These are phyloP conservation scores for Backusella morwellensis DNA, from an alignment of 192 early-diverging fungal genomes.

Conservation along the genomic window DNA sequence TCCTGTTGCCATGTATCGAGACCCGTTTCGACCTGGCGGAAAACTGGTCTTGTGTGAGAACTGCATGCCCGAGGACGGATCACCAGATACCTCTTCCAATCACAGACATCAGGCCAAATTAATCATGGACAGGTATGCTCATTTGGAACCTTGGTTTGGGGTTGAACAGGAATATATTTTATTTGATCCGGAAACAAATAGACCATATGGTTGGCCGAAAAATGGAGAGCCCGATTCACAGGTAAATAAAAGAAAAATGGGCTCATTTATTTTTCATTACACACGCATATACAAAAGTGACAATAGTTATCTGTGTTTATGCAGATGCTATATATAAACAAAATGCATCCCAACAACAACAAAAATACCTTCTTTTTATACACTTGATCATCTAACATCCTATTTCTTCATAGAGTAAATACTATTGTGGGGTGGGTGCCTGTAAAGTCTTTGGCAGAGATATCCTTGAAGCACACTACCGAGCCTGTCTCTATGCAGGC, in stretches of 20 bases:
- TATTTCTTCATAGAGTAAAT: conserved; percentile 32
- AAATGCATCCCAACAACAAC: not conserved
- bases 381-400: not conserved
- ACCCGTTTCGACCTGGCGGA: conserved; percentile 46
- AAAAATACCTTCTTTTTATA: not conserved
- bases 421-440: conserved; percentile 54
- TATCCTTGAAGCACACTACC: conserved; percentile 51
- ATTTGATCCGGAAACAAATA: conserved; percentile 38
- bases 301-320: too few relatives aligned
- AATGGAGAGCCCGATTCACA: conserved; percentile 52
- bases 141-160: conserved; percentile 51
- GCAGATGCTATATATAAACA: not conserved
- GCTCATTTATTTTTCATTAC: not conserved
- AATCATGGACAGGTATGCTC: conserved; percentile 38
- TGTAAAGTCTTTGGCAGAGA: conserved; percentile 46
- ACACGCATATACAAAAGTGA: not conserved
- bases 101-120: conserved; percentile 33
- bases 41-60: conserved; percentile 51
- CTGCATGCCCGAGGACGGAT: conserved; percentile 41
- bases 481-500: conserved; percentile 51
- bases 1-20: conserved; percentile 47
- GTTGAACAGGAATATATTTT: conserved; percentile 57
- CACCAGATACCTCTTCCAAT: conserved; percentile 46
- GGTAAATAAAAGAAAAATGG: conserved; percentile 11
- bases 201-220: conserved; percentile 52